Evolutionary conservation across 495 filamentous ascomycete genomes (phyloP), one percentile per base, ranked within the genome.

Genomic region (Cudoniella acicularis): DNA sequence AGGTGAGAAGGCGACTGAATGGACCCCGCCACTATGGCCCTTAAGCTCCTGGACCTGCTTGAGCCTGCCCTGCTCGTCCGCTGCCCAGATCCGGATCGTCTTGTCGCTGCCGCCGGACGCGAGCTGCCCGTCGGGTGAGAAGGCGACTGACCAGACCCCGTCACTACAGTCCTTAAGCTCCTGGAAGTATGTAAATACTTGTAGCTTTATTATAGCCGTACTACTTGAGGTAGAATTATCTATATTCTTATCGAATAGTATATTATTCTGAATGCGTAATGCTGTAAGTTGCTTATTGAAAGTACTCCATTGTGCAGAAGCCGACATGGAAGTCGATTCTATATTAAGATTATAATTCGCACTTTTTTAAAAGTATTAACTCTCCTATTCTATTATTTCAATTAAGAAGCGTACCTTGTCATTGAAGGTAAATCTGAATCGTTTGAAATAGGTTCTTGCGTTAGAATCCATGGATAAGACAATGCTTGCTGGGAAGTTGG

Each of bases 51-150:
- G 48, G 3, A 50, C 48, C 21, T 50, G 48, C 48, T 50, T 8
- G 11, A 50, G 21, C 48, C n/a, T 22, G 6, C 48, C 22, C n/a
- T 56, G 59, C 54, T 26, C 47, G 25, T 52, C 56, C 6, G 11
- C 20, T 2, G 52, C 50, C 63, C 63, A 65, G 56, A 65, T 46
- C 54, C 43, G 21, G 10, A 49, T 21, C 43, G 18, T 11, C 10
- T 6, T 1, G 46, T 36, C 25, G 1, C 0, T 2, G 2, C 36
- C 56, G 10, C 22, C 60, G 10, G 54, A 62, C 17, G 27, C 47
- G 3, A 62, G 55, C 2, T 3, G 22, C 22, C 60, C 47, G 45
- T 58, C 30, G 0, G 54, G 60, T 18, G 60, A 58, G 47, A 58
- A 56, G 46, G 46, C 60, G 9, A 62, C 17, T 26, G 48, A 62